These are phyloP conservation scores for Xylariaceae sp. DNA, from an alignment of 2,329 filamentous ascomycete genomes.

Conservation along the genomic window DNA sequence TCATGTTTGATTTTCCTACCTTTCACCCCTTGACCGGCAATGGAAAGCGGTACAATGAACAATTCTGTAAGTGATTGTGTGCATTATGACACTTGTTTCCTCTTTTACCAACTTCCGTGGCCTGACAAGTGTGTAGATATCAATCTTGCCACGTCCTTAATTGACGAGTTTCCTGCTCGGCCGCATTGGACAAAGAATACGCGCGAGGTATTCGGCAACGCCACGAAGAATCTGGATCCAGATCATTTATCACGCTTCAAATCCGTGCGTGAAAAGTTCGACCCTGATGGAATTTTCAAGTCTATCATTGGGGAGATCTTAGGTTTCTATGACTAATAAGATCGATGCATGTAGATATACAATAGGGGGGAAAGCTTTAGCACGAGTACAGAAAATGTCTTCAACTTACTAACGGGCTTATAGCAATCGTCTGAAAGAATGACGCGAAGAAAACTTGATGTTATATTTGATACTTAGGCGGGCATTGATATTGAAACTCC, in stretches of 20 bases:
- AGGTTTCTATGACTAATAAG: slow-evolving; percentile 36
- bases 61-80: slow-evolving; percentile 39
- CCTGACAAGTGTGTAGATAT: slow-evolving; percentile 29
- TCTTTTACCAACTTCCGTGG: too few species aligned
- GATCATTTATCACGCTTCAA: slow-evolving; percentile 45
- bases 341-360: too few species aligned
- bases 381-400: too few species aligned
- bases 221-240: slow-evolving; percentile 45
- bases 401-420: too few species aligned
- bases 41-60: slow-evolving; percentile 44
- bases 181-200: slow-evolving; percentile 55
- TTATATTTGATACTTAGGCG: too few species aligned
- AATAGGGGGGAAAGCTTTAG: too few species aligned
- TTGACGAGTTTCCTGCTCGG: slow-evolving; percentile 47
- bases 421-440: too few species aligned
- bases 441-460: too few species aligned
- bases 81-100: too few species aligned
- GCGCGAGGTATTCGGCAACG: slow-evolving; percentile 41
- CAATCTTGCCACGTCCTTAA: slow-evolving; percentile 41
- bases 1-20: slow-evolving; percentile 52
- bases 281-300: slow-evolving; percentile 44
- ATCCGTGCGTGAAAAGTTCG: slow-evolving; percentile 39
- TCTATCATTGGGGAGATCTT: slow-evolving; percentile 48
- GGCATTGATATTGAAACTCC: too few species aligned
- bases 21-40: slow-evolving; percentile 45